Evolutionary conservation across 1,284 basidiomycete species (phyloP), one percentile per base, ranked within the genome.

Genomic region (Cryptococcus neoformans): DNA sequence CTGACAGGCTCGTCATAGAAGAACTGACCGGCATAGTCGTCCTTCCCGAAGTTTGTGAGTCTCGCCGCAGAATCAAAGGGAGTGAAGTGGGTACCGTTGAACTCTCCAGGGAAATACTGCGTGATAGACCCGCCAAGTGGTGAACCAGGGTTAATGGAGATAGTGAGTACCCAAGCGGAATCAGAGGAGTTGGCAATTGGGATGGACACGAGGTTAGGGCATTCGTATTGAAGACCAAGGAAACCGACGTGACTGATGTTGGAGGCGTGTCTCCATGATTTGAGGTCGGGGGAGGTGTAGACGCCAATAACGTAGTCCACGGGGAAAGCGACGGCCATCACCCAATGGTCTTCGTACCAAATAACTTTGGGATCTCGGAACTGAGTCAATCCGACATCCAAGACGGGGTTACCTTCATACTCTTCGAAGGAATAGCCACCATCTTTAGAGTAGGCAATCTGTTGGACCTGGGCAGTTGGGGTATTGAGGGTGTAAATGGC

Each of bases 301-400:
- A 80, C 74, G 37, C 71, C 73, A 51, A 80, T 67, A 10, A 60
- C 64, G 51, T 70, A 75, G 35, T 77, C 73, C 44, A 72, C 65
- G 4, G 78, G 58, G 38, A 67, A 72, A 2, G 78, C 70, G 40
- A 79, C 60, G 42, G 75, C 73, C 71, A 80, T 78, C 49, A 79
- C 73, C 79, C 79, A 80, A 14, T 66, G 66, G 41, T 69, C 65
- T 35, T 65, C 63, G 54, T 78, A 69, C 69, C 75, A 73, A 48
- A 78, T 72, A 17, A 78, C 78, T 60, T 80, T 80, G 17, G 79
- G 79, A 58, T 80, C 79, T 42, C 78, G 66, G 68, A 79, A 79
- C 55, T 79, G 75, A 7, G 67, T 71, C 34, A 68, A 68, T 16
- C 62, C 62, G 51, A 70, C 57, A 50, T 68, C 65, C 49, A 79